These are phyloP conservation scores for Exobasidium rhododendri DNA, from an alignment of 1,284 basidiomycete species.

Conservation along the genomic window DNA sequence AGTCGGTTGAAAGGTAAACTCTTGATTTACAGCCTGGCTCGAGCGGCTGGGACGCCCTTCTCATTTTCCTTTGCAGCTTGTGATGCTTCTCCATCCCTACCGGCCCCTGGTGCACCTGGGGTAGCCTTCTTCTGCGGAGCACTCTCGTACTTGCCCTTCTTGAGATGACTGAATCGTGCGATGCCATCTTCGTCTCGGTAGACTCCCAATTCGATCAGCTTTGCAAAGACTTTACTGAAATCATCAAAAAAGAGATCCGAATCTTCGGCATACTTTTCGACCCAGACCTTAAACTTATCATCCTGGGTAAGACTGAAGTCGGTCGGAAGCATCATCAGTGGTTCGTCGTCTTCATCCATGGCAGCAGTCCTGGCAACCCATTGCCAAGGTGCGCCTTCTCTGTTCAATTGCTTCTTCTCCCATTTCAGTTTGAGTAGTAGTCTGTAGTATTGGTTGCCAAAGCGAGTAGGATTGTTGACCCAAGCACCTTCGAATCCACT, in stretches of 20 bases:
- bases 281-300: slow-evolving; percentile 48
- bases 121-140: slow-evolving; percentile 47
- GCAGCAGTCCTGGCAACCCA: slow-evolving; percentile 49
- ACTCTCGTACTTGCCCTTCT: slow-evolving; percentile 43
- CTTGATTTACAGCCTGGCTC: slow-evolving; percentile 31
- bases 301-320: slow-evolving; percentile 53
- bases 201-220: slow-evolving; percentile 54
- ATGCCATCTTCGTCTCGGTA: slow-evolving; percentile 52
- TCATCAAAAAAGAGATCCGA: slow-evolving; percentile 61
- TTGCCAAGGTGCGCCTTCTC: slow-evolving; percentile 28
- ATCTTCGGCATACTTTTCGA: slow-evolving; percentile 59
- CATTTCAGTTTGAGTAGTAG: slow-evolving; percentile 59
- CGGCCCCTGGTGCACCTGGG: slow-evolving; percentile 23
- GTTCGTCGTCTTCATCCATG: slow-evolving; percentile 54
- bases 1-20: too few relatives aligned
- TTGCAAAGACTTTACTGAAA: slow-evolving; percentile 58
- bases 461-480: slow-evolving; percentile 50
- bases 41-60: slow-evolving; percentile 10
- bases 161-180: slow-evolving; percentile 43
- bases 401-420: slow-evolving; percentile 52
- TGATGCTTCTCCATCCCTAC: slow-evolving; percentile 35
- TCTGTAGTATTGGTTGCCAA: slow-evolving; percentile 51
- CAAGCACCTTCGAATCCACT: slow-evolving; percentile 54
- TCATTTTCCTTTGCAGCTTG: slow-evolving; percentile 29
- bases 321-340: slow-evolving; percentile 62